Evolutionary conservation across 2,329 filamentous ascomycete species (phyloP).

Genomic region (Penicillium sp.): DNA sequence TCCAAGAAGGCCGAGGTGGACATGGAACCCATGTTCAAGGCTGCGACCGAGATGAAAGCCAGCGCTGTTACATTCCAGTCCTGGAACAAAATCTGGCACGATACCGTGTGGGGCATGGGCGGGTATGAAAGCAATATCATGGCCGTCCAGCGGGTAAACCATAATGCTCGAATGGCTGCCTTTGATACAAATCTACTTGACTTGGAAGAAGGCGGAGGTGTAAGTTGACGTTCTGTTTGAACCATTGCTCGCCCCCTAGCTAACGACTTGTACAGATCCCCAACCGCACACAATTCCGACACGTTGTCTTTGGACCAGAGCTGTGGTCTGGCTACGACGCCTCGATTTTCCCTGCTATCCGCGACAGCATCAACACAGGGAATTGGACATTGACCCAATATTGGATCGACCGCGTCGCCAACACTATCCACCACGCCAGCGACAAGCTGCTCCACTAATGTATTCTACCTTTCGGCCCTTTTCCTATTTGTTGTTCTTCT

Average conservation of each 20-base stretch:
- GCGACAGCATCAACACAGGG: slow-evolving; percentile 71
- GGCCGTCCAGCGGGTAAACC: slow-evolving; percentile 66
- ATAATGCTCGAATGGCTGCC: slow-evolving; percentile 74
- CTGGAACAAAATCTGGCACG: slow-evolving; percentile 78
- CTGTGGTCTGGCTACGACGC: slow-evolving; percentile 69
- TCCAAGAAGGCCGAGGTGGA: slow-evolving; percentile 55
- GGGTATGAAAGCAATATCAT: slow-evolving; percentile 74
- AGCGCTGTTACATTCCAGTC: slow-evolving; percentile 66
- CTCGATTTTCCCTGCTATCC: slow-evolving; percentile 76
- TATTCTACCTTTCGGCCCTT: slow-evolving; percentile 11
- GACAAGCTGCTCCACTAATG: slow-evolving; percentile 44
- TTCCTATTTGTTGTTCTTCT: slow-evolving; percentile 3
- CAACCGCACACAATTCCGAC: slow-evolving; percentile 89
- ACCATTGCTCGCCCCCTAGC: neutral
- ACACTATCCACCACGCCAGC: slow-evolving; percentile 64
- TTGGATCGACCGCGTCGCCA: slow-evolving; percentile 70
- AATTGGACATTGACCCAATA: slow-evolving; percentile 69
- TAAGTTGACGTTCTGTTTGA: slow-evolving; percentile 53
- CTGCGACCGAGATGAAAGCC: slow-evolving; percentile 60
- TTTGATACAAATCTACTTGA: slow-evolving; percentile 87
- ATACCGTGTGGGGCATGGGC: slow-evolving; percentile 65
- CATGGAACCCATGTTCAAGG: slow-evolving; percentile 61
- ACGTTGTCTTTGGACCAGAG: slow-evolving; percentile 83
- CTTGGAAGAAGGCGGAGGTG: slow-evolving; percentile 67
- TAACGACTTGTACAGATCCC: slow-evolving; percentile 59